phyloP scores from a whole-genome alignment of 305 asterid genomes.

The Fraxinus velutina region DNA sequence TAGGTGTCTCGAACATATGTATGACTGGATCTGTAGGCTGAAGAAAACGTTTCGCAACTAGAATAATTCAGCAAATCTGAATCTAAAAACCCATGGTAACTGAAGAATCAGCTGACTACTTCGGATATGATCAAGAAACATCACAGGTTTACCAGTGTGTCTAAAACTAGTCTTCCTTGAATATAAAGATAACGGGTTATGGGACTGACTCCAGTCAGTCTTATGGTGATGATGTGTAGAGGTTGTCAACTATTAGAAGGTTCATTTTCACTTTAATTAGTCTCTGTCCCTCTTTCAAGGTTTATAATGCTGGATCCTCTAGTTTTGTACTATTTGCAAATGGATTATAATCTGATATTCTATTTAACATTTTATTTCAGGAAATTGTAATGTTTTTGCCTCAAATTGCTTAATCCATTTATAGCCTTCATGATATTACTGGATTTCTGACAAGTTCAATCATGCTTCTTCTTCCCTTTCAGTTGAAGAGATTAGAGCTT shows the following conservation, averaged over 20 bases:
- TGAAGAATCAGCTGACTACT: background rate
- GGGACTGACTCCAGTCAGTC: background rate
- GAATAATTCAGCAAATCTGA: background rate
- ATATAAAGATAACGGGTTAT: background rate
- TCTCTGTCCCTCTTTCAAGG: background rate
- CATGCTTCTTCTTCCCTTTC: background rate
- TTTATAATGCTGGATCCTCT: background rate
- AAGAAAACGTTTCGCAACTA: background rate
- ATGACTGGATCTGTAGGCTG: background rate
- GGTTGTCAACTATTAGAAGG: background rate
- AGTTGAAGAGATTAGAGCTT: conserved; percentile 13
- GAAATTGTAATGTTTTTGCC: background rate
- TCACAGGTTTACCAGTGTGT: background rate
- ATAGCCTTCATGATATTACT: background rate
- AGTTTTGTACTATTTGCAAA: background rate
- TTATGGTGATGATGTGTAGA: background rate
- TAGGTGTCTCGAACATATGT: background rate
- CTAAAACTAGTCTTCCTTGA: background rate
- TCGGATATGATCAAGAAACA: background rate
- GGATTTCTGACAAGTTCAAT: background rate
- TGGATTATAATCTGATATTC: background rate
- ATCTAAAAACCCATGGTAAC: background rate
- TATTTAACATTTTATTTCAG: background rate
- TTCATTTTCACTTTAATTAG: background rate
- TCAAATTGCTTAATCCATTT: background rate